These are phyloP conservation scores for Perkinsus olseni DNA, from an alignment of 169 alveolate species.

Conservation along the genomic window DNA sequence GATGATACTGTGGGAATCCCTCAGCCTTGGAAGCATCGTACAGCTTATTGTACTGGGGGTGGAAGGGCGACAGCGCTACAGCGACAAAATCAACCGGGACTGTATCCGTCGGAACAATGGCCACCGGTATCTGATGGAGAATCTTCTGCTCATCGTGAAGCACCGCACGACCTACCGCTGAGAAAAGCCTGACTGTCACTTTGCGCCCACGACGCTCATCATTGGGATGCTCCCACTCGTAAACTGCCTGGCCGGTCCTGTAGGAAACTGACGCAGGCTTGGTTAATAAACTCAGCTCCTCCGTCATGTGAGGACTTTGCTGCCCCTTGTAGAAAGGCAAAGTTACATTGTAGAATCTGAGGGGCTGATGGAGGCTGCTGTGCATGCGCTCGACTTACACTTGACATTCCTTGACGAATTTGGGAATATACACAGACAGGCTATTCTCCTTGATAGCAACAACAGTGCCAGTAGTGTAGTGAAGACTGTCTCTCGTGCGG, in stretches of 20 bases:
- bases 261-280: neutral
- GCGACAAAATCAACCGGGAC: neutral
- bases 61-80: neutral
- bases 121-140: neutral
- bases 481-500: neutral
- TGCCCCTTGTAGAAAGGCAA: neutral
- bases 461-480: neutral
- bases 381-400: neutral
- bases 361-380: neutral
- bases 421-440: neutral
- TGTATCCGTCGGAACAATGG: slow-evolving; percentile 25
- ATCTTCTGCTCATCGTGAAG: neutral
- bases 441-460: neutral
- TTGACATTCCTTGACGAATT: neutral
- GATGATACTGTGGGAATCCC: neutral
- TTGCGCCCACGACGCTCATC: neutral
- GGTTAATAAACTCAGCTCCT: neutral
- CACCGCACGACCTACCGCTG: neutral
- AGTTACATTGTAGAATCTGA: neutral
- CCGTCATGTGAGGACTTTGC: neutral
- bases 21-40: neutral
- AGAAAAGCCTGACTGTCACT: neutral
- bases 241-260: neutral
- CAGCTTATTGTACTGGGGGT: neutral
- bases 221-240: neutral